phyloP scores from a whole-genome alignment of 495 filamentous ascomycete species.

The Clohesyomyces aquaticus region DNA sequence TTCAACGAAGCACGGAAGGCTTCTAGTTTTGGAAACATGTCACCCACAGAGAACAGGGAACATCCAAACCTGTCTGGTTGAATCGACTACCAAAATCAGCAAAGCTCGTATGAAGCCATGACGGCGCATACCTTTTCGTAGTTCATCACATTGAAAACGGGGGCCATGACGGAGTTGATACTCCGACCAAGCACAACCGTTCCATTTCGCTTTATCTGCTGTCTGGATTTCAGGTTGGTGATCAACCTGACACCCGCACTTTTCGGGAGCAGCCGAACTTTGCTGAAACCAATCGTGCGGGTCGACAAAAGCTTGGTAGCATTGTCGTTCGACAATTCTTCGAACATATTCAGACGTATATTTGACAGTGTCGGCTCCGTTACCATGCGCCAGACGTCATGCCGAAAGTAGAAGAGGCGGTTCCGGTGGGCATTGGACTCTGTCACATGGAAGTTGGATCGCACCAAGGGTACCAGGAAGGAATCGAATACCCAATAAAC shows the following conservation, averaged over 20 bases:
- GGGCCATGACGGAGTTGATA: constrained; percentile 80
- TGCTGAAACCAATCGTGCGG: constrained; percentile 72
- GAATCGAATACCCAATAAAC: constrained; percentile 93
- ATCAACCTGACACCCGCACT: constrained; percentile 73
- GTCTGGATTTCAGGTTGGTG: constrained; percentile 75
- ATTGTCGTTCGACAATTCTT: constrained; percentile 66
- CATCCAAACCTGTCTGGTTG: constrained; percentile 69
- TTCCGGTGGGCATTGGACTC: constrained; percentile 82
- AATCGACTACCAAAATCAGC: constrained; percentile 47
- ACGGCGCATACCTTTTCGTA: constrained; percentile 66
- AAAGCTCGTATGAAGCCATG: too few species aligned
- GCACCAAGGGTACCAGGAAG: constrained; percentile 82
- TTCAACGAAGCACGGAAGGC: constrained; percentile 61
- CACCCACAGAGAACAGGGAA: constrained; percentile 76
- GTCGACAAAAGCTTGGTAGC: constrained; percentile 63
- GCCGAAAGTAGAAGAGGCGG: constrained; percentile 89
- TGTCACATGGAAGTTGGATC: constrained; percentile 89
- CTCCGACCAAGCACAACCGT: constrained; percentile 65
- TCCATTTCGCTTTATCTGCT: constrained; percentile 55
- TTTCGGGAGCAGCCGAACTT: constrained; percentile 82
- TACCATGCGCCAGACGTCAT: constrained; percentile 83
- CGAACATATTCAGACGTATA: constrained; percentile 76
- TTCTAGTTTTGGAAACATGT: constrained; percentile 78
- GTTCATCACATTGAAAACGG: constrained; percentile 74
- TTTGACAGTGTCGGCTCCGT: constrained; percentile 70